A percentile compares a stretch with the other conserved stretches of the same genome.
Conservation (phyloP, 805 yeast genomes). For the Metschnikowia lochheadii region DNA sequence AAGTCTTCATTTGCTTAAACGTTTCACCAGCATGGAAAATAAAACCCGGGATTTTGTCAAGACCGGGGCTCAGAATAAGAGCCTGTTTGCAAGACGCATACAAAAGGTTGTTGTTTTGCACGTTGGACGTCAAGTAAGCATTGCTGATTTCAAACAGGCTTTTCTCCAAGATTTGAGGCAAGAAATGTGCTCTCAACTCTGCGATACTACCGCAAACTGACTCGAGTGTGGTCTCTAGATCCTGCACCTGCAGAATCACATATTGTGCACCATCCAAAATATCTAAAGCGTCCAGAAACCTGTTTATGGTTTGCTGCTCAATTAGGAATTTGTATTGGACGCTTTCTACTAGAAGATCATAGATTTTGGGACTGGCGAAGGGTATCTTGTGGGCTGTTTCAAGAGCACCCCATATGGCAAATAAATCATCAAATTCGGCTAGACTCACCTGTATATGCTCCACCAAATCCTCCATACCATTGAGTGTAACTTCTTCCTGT, state of each 20-base stretch:
- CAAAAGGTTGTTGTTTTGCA: background rate
- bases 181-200: background rate
- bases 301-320: background rate
- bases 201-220: background rate
- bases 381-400: slow-evolving; percentile 16
- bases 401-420: slow-evolving; percentile 28
- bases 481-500: slow-evolving; percentile 25
- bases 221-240: background rate
- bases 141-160: background rate
- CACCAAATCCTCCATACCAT: slow-evolving; percentile 36
- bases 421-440: slow-evolving; percentile 12
- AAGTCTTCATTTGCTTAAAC: background rate
- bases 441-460: slow-evolving; percentile 24
- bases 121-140: background rate
- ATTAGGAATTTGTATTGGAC: slow-evolving; percentile 15
- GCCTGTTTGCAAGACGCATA: background rate
- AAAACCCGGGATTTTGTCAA: background rate
- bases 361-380: slow-evolving; percentile 13
- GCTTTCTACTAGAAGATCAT: slow-evolving; percentile 18
- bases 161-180: background rate
- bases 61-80: background rate
- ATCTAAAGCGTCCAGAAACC: background rate
- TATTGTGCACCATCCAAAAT: background rate
- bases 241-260: background rate
- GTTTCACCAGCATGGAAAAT: background rate